Conservation (phyloP, 306 rosid species). For the Ormosia semicastrata region DNA sequence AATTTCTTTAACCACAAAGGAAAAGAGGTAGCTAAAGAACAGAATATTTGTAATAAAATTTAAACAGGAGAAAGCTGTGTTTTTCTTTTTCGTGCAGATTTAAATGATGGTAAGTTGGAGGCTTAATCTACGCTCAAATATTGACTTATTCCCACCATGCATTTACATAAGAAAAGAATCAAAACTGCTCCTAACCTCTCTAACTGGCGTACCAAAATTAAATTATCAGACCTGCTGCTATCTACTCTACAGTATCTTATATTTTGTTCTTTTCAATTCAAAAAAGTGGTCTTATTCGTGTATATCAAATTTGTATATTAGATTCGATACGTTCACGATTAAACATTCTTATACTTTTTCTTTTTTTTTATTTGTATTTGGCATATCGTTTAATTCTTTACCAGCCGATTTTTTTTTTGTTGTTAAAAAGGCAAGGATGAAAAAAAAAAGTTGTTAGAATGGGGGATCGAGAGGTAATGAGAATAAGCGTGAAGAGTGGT, state of each 20-base stretch:
- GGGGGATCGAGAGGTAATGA: neutral
- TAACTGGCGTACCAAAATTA: constrained; percentile 27
- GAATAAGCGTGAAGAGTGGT: constrained; percentile 16
- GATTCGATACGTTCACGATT: neutral
- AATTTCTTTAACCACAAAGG: too few species aligned
- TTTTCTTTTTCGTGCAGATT: too few species aligned
- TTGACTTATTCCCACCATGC: constrained; percentile 26
- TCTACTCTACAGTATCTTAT: neutral
- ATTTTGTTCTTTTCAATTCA: neutral
- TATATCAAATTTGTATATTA: neutral
- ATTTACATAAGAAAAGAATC: constrained; percentile 6
- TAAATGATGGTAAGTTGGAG: neutral
- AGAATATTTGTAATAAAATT: neutral
- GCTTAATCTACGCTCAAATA: neutral
- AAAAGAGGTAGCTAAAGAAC: neutral
- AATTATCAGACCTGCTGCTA: constrained; percentile 23
- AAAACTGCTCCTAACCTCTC: constrained; percentile 26
- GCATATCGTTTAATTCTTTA: neutral
- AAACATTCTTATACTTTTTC: neutral
- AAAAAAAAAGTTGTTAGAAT: neutral
- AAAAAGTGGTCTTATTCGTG: constrained; percentile 14
- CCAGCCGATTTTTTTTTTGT: neutral
- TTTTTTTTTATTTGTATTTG: neutral
- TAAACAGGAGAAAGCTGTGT: too few species aligned
- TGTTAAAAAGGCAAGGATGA: neutral